Evolutionary conservation across 2,329 filamentous ascomycete species (phyloP).

Genomic region (Phoma sp.): DNA sequence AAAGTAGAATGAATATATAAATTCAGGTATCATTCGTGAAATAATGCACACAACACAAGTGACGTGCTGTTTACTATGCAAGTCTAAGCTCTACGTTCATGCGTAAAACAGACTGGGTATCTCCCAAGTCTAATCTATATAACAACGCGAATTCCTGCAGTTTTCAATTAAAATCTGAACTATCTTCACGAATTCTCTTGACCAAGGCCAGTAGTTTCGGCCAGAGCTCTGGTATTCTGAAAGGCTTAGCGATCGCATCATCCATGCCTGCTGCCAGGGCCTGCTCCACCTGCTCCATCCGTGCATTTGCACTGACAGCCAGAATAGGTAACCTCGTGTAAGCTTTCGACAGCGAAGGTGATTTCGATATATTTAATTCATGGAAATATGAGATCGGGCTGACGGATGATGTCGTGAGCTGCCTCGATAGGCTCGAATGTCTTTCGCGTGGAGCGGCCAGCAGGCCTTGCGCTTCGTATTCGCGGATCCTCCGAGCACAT

Average conservation of each 20-base stretch:
- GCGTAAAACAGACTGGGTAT: neutral
- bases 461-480: conserved; percentile 34
- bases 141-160: neutral
- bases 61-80: neutral
- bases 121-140: neutral
- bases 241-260: conserved; percentile 37
- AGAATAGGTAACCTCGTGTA: conserved; percentile 35
- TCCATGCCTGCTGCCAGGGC: conserved; percentile 44
- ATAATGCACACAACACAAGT: too few species aligned
- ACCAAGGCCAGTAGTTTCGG: conserved; percentile 24
- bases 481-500: conserved; percentile 37
- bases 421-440: neutral
- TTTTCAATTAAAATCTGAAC: neutral
- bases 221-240: conserved; percentile 34
- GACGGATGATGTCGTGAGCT: conserved; percentile 4
- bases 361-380: neutral
- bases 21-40: too few species aligned
- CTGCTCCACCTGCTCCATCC: conserved; percentile 41
- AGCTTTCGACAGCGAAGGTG: neutral
- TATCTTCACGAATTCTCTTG: conserved; percentile 2
- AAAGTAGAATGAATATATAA: too few species aligned
- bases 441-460: conserved; percentile 14
- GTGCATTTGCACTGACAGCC: conserved; percentile 47
- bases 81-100: neutral
- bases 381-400: neutral